Conservation (phyloP, 139 green algal genomes). For the Chlorella sp. region DNA sequence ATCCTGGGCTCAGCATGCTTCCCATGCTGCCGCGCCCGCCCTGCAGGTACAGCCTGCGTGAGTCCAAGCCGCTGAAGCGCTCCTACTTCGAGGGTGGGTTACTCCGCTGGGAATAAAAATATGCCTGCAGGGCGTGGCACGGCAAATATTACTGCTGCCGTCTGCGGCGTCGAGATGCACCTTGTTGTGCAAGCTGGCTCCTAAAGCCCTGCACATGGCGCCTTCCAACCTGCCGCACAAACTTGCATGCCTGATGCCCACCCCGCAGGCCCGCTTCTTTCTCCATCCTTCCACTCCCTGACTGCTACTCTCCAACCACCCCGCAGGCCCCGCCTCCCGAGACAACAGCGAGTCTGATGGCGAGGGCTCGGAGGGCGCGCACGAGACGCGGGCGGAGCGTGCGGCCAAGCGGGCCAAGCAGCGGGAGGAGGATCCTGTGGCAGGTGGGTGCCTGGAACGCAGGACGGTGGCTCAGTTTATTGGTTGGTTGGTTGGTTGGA, state of each 20-base stretch:
- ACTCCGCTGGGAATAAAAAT: too few relatives aligned
- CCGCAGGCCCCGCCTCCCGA: neutral
- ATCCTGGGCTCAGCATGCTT: too few relatives aligned
- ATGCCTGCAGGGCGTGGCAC: neutral
- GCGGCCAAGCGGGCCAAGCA: constrained; percentile 11
- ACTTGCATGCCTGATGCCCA: too few relatives aligned
- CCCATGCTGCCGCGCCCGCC: neutral
- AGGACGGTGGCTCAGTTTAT: too few relatives aligned
- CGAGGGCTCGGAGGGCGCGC: neutral
- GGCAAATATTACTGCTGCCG: too few relatives aligned
- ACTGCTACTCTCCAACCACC: neutral
- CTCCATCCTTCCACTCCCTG: too few relatives aligned
- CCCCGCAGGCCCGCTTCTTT: too few relatives aligned
- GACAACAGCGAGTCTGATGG: neutral
- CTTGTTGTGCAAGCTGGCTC: too few relatives aligned
- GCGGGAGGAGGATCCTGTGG: neutral
- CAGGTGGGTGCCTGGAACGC: too few relatives aligned
- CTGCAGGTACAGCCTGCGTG: constrained; percentile 22
- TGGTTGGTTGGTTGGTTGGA: too few relatives aligned
- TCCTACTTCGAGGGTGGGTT: constrained; percentile 18
- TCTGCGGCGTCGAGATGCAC: too few relatives aligned
- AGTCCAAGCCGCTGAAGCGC: constrained; percentile 22
- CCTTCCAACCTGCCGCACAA: too few relatives aligned
- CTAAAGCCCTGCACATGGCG: neutral
- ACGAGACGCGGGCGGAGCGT: constrained; percentile 6